Percentiles rank a stretch among this genome's conserved stretches.
Evolutionary conservation across 2,329 filamentous ascomycete genomes (phyloP).

Genomic region (Colletotrichum salicis): DNA sequence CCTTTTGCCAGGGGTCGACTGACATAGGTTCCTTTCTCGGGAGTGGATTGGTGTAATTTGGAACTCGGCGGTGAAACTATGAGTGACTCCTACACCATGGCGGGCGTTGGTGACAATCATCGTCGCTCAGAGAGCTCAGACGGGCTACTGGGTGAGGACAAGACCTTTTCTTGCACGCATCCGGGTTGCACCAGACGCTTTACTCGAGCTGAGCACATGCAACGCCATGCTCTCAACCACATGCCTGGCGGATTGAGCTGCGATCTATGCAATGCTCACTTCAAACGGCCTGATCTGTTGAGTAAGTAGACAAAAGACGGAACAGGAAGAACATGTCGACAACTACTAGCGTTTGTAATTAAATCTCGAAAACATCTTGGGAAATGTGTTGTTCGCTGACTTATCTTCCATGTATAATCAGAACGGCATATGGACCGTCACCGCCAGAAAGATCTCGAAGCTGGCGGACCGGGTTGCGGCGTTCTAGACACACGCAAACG

Average conservation of each 20-base stretch:
- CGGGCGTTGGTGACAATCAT: background rate
- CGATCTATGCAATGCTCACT: conserved; percentile 68
- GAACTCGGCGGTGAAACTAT: background rate
- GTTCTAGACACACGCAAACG: conserved; percentile 65
- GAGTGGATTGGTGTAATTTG: conserved; percentile 8
- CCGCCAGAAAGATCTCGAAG: conserved; percentile 65
- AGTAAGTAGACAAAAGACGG: conserved; percentile 34
- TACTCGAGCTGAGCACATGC: conserved; percentile 67
- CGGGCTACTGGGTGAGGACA: conserved; percentile 13
- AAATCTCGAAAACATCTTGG: background rate
- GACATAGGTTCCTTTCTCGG: background rate
- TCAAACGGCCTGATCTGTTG: conserved; percentile 67
- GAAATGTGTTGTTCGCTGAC: background rate
- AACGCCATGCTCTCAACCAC: conserved; percentile 68
- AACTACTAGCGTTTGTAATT: background rate
- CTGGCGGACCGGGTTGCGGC: conserved; percentile 61
- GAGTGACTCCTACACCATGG: background rate
- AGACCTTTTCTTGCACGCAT: conserved; percentile 49
- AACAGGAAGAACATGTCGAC: background rate
- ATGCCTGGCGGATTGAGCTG: conserved; percentile 65
- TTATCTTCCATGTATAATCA: conserved; percentile 40
- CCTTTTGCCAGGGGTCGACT: background rate
- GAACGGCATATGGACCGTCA: conserved; percentile 68
- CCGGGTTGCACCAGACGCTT: conserved; percentile 63
- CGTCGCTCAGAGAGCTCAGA: conserved; percentile 28